Evolutionary conservation across 805 yeast species (phyloP).

Genomic region (Wickerhamomyces bisporus): DNA sequence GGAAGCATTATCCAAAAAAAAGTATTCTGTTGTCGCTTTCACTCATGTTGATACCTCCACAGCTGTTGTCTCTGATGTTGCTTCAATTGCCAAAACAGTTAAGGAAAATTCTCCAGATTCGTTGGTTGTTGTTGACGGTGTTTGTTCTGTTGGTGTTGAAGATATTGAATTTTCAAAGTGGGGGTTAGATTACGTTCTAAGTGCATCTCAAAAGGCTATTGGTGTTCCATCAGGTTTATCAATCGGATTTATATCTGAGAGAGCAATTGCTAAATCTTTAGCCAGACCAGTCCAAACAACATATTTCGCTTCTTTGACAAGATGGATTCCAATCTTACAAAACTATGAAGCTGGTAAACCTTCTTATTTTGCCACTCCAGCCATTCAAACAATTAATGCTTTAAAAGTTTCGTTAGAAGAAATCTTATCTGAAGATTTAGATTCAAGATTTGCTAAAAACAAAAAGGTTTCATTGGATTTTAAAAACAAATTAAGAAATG

Average conservation of each 20-base stretch:
- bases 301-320: constrained; percentile 65
- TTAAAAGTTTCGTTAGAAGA: constrained; percentile 71
- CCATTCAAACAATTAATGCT: constrained; percentile 81
- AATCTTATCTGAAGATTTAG: constrained; percentile 52
- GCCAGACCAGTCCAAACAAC: constrained; percentile 38
- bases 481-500: constrained; percentile 47
- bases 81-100: constrained; percentile 55
- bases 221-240: constrained; percentile 94
- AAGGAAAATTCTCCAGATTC: constrained; percentile 70
- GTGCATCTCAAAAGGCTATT: constrained; percentile 94
- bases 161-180: constrained; percentile 78
- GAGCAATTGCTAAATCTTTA: constrained; percentile 65
- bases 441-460: constrained; percentile 60
- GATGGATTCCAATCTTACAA: constrained; percentile 86
- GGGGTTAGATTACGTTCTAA: constrained; percentile 83
- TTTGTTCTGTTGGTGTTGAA: constrained; percentile 91
- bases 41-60: constrained; percentile 98
- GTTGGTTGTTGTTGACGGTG: constrained; percentile 85
- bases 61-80: constrained; percentile 78
- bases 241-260: constrained; percentile 64
- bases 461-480: constrained; percentile 56
- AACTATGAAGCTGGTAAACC: constrained; percentile 78
- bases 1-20: constrained; percentile 42
- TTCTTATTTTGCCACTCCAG: constrained; percentile 96
- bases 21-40: constrained; percentile 69